Evolutionary conservation across 2,329 filamentous ascomycete genomes (phyloP), one percentile per base, ranked within the genome.

Genomic region (Apiospora aurea): DNA sequence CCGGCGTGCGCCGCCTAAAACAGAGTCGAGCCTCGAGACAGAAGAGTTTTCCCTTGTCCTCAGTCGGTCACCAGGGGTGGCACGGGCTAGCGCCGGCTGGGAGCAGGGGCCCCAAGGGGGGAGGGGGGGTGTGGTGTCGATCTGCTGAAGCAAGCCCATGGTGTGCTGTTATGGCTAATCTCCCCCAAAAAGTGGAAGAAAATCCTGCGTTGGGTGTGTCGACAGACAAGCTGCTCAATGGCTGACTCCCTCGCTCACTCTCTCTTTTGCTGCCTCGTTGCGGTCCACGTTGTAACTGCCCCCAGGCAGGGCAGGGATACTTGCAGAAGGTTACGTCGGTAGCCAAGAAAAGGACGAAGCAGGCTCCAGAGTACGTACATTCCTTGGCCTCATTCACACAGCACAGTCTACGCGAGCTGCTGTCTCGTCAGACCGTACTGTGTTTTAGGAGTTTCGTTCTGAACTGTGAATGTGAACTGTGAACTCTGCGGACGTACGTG

Each of bases 21-120:
- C 68, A 69, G 49, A 24, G 38, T 51, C 46, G 46, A 51, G 68
- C 47, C 68, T 68, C 66, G 66, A 68, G 68, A 57, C 46, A 47
- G 68, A 69, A 69, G 26, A 69, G 26, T 69, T 69, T 69, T 69
- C 38, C 46, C 46, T 69, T 34, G 47, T 69, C 47, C 41, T 57
- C 44, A 53, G n/a, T 41, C 7, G 47, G 68, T 41, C 47, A 41
- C 34, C 46, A 57, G 49, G 38, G 68, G 29, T 69, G 68, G 47
- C 68, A 69, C 68, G 47, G 68, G 38, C 47, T 69, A 57, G 46
- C 47, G 47, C 46, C 43, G 47, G 68, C 26, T 38, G 44, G 49
- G 67, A 38, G 44, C 66, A 46, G 66, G 66, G 44, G 66, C 18
- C n/a, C 16, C 29, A 4, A n/a, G n/a, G n/a, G n/a, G n/a, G 16